These are phyloP conservation scores for Plasmodium knowlesi DNA, from an alignment of 169 alveolate genomes.

Conservation along the genomic window DNA sequence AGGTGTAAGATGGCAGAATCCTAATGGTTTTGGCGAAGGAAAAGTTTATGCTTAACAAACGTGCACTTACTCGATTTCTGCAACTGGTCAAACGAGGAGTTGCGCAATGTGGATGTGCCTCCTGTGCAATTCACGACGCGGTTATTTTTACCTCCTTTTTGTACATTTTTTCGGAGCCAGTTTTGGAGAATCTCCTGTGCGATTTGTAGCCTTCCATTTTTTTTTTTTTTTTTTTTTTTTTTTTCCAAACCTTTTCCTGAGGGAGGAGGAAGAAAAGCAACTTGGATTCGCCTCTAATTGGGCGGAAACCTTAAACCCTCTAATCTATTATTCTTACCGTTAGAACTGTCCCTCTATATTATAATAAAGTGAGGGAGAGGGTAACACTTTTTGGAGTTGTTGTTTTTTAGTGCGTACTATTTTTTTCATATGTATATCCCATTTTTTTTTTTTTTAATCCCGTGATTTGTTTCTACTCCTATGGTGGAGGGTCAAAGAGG, in stretches of 20 bases:
- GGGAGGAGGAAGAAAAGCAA: background rate
- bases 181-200: background rate
- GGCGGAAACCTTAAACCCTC: background rate
- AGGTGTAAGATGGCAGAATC: background rate
- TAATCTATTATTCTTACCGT: background rate
- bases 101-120: background rate
- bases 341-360: background rate
- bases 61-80: background rate
- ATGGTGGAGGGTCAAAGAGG: background rate
- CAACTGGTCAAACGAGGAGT: background rate
- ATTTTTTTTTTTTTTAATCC: background rate
- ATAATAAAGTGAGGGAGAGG: background rate
- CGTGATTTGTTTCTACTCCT: background rate
- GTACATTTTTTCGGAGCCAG: background rate
- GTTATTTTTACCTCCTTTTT: background rate
- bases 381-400: background rate
- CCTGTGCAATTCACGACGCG: background rate
- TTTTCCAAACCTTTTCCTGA: background rate
- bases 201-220: background rate
- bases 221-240: background rate
- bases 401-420: background rate
- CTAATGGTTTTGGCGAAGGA: background rate
- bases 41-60: background rate
- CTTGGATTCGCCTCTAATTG: background rate
- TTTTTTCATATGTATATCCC: background rate